phyloP scores from a whole-genome alignment of 129 eudicot species.

The Artemisia argyi region DNA sequence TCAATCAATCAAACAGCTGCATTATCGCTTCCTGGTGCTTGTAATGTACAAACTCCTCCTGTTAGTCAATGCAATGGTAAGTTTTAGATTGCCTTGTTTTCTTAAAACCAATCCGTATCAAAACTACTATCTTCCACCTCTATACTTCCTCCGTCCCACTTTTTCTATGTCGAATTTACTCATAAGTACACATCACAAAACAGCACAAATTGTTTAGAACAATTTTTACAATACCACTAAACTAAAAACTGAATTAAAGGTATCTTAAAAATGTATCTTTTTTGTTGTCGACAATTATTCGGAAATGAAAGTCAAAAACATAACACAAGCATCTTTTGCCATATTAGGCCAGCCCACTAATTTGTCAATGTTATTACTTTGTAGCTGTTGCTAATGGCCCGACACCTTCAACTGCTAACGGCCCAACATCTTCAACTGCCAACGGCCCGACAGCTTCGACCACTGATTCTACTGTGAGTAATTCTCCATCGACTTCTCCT shows the following conservation, averaged over 20 bases:
- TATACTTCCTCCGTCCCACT: too few relatives aligned
- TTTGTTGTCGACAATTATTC: too few relatives aligned
- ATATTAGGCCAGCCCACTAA: too few relatives aligned
- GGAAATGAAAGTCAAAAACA: too few relatives aligned
- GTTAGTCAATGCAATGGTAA: constrained; percentile 52
- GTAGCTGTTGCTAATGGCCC: constrained; percentile 36
- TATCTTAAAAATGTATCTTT: too few relatives aligned
- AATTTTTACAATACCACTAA: too few relatives aligned
- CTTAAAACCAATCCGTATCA: background rate
- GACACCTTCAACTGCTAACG: constrained; percentile 33
- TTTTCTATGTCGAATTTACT: too few relatives aligned
- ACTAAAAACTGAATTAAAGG: too few relatives aligned
- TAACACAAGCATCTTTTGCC: too few relatives aligned
- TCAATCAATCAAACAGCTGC: constrained; percentile 55
- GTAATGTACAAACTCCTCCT: constrained; percentile 58
- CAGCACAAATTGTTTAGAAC: too few relatives aligned
- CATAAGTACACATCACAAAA: too few relatives aligned
- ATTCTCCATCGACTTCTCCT: constrained; percentile 23
- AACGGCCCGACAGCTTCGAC: constrained; percentile 37
- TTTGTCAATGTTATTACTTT: background rate
- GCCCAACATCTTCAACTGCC: constrained; percentile 35
- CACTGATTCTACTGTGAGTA: constrained; percentile 31
- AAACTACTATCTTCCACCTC: too few relatives aligned
- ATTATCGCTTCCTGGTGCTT: constrained; percentile 46
- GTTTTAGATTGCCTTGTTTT: background rate